Base-by-base conservation (phyloP, 495 filamentous ascomycete genomes). In the Staphylotrichum tortipilum region DNA sequence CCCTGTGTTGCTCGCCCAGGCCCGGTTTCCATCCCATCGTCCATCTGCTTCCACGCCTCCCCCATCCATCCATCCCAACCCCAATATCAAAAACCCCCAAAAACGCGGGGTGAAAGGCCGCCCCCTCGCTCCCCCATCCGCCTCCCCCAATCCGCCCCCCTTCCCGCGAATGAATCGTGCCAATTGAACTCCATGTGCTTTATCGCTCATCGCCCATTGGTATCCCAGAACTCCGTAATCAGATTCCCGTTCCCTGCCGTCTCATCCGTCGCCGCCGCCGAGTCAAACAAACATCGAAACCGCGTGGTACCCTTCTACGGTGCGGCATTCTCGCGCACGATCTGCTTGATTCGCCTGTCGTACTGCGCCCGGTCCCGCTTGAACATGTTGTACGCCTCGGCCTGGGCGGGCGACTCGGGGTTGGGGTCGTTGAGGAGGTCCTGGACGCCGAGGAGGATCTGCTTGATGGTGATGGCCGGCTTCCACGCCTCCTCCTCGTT, bases 401-500 rank as follows among this genome's bases (percentile, higher is more conserved):
- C 92, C 68, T 99, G 92, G 3, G 92, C 92, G 3, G 92, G 92
- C 1, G 88, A 94, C 35, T 97, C 92, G 0, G 94, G 94, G 62
- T 99, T 99, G 17, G 94, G 94, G 58, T 97, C 89, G 60, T 99
- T 81, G 7, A 99, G 78, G 7, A 99, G 78, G 59, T 94, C 90
- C 66, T 99, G 92, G 42, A 97, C 90, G 34, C 92, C 92, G 3
- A 97, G 78, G 7, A 97, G 80, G 53, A 99, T 95, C 62, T 95
- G 88, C 69, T 95, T 95, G 64, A 97, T 88, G 4, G 94, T 99
- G 62, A 97, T 99, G 2, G 94, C 90, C 8, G 92, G 92, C 64
- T 90, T 89, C 92, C 94, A 99, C 8, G 86, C 92, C 62, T 99
- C 92, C 54, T 99, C 92, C 65, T 99, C 94, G 68, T 99, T 99